Evolutionary conservation across 2,329 filamentous ascomycete genomes (phyloP), one percentile per base, ranked within the genome.

Genomic region (Ophiostoma australiae): DNA sequence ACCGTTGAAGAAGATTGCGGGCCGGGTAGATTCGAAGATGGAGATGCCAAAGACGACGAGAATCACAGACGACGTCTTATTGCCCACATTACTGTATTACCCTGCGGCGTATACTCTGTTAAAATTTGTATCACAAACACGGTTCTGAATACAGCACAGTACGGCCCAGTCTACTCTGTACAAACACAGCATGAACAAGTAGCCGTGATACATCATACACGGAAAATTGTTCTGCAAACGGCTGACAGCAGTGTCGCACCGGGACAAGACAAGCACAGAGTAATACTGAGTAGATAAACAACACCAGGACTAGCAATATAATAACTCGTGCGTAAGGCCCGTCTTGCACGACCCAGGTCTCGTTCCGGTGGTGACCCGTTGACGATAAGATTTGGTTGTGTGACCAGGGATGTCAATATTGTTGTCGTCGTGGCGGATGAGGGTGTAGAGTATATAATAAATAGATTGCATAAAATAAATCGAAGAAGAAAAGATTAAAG

Each of bases 241-340:
- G 39, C 39, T 71, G 72, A 67, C 70, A 70, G 70, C 72, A 72
- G 63, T 23, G 72, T 72, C 31, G 52, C 70, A 72, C 72, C 20
- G 11, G 11, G 23, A 23, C n/a, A 39, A 39, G 20, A 41, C 4
- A 13, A n/a, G 10, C 6, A 55, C 6, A 27, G 37, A 39, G n/a
- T n/a, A n/a, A 39, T 11, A 41, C 39, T 41, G 11, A 13, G 52
- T 58, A 37, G 61, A 37, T 17, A 7, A 35, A 20, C 13, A 65
- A 37, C 27, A 31, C 27, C 27, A 31, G 23, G 27, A 31, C 3
- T 11, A 66, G 23, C 15, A 39, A 37, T 37, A 65, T 6, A 65
- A 31, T 15, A 61, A 33, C 55, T 71, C 70, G 70, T 66, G 55
- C 70, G 70, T 71, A 71, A 72, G 61, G 63, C 44, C 69, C 39